Percentiles rank a stretch among this genome's conserved stretches.
These are phyloP conservation scores for Plectosphaerella plurivora DNA, from an alignment of 2,329 filamentous ascomycete species.

Conservation along the genomic window DNA sequence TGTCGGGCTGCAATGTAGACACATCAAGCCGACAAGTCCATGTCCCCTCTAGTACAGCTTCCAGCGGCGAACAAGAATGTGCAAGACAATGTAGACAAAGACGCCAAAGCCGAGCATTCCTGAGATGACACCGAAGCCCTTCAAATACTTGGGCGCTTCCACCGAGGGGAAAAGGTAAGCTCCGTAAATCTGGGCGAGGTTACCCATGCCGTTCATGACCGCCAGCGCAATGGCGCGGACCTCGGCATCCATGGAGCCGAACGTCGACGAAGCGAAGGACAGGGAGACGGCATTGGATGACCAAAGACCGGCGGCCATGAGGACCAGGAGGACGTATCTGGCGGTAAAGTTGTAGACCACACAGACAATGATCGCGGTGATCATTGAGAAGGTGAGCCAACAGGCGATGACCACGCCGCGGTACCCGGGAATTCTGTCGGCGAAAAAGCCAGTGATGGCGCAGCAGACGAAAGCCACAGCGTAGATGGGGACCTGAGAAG, in stretches of 20 bases:
- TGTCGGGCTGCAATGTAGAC: no score
- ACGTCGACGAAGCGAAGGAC: slow-evolving; percentile 46
- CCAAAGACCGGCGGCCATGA: slow-evolving; percentile 53
- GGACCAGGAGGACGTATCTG: slow-evolving; percentile 46
- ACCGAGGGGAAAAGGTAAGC: slow-evolving; percentile 45
- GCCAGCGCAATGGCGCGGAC: slow-evolving; percentile 39
- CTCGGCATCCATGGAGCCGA: slow-evolving; percentile 43
- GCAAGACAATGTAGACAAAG: background rate
- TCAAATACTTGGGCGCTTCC: slow-evolving; percentile 44
- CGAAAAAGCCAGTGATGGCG: slow-evolving; percentile 39
- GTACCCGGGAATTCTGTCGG: slow-evolving; percentile 36
- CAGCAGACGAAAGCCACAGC: slow-evolving; percentile 47
- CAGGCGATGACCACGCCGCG: slow-evolving; percentile 41
- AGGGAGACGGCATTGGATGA: slow-evolving; percentile 46
- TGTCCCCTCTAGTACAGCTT: background rate
- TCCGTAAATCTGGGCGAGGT: slow-evolving; percentile 52
- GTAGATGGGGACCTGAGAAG: slow-evolving; percentile 39
- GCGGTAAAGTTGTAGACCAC: slow-evolving; percentile 48
- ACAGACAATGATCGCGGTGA: slow-evolving; percentile 34
- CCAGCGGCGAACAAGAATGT: background rate
- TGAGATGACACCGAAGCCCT: slow-evolving; percentile 25
- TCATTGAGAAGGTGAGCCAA: slow-evolving; percentile 38
- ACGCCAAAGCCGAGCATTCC: background rate
- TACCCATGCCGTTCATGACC: slow-evolving; percentile 50
- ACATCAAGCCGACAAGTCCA: no score